phyloP scores from a whole-genome alignment of 495 filamentous ascomycete genomes.

The Schizothecium vesticola region DNA sequence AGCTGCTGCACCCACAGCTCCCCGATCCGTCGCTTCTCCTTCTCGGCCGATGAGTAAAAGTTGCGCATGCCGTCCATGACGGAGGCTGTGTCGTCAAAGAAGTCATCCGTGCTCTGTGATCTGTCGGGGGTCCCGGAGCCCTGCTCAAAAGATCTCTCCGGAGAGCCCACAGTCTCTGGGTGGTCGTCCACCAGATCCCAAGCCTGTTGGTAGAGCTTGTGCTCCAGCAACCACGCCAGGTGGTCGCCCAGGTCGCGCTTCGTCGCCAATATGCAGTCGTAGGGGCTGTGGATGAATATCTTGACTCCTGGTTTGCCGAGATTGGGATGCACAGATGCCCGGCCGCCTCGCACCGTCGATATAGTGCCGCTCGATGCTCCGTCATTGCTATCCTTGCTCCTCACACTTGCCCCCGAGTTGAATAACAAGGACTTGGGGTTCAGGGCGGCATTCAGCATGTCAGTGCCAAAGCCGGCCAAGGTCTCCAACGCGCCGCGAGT shows the following conservation, averaged over 20 bases:
- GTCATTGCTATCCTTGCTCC: constrained; percentile 60
- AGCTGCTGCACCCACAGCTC: constrained; percentile 90
- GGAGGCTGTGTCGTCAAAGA: constrained; percentile 72
- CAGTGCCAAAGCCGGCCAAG: constrained; percentile 50
- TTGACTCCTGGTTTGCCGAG: constrained; percentile 68
- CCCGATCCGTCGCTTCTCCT: constrained; percentile 87
- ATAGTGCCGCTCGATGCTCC: constrained; percentile 17
- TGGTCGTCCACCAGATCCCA: constrained; percentile 85
- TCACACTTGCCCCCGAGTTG: constrained; percentile 77
- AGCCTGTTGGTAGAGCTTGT: constrained; percentile 70
- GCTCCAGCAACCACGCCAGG: constrained; percentile 75
- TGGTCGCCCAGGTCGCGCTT: constrained; percentile 81
- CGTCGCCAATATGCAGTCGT: constrained; percentile 84
- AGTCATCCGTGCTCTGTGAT: constrained; percentile 58
- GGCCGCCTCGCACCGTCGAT: constrained; percentile 21
- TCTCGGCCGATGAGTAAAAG: constrained; percentile 65
- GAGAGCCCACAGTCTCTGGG: constrained; percentile 59
- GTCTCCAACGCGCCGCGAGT: constrained; percentile 67
- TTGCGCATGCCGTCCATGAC: constrained; percentile 47
- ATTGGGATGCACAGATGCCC: constrained; percentile 38
- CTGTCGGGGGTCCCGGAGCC: constrained; percentile 45
- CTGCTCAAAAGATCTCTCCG: constrained; percentile 25
- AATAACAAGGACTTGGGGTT: constrained; percentile 74
- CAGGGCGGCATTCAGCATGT: constrained; percentile 73
- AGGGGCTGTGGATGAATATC: constrained; percentile 93